A percentile compares a stretch with the other conserved stretches of the same genome.
phyloP scores from a whole-genome alignment of 2,329 filamentous ascomycete genomes.

The Pseudomassariella vexata region DNA sequence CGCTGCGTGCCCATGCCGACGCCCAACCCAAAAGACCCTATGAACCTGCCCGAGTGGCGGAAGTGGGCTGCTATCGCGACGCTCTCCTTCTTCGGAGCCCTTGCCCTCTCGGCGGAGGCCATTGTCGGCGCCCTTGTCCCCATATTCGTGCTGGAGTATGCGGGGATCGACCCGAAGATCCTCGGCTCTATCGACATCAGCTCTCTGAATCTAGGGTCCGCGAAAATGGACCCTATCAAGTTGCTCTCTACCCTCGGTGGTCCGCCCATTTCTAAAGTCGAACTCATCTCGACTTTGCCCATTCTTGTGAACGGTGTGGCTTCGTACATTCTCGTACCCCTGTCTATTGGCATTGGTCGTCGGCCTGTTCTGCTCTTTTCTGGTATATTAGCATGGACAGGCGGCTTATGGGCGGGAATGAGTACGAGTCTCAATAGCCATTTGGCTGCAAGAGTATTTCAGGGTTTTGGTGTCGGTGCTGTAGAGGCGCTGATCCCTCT shows the following conservation, averaged over 20 bases:
- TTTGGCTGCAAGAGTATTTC: slow-evolving; percentile 25
- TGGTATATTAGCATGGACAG: slow-evolving; percentile 25
- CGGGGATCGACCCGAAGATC: slow-evolving; percentile 23
- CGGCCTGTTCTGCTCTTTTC: slow-evolving; percentile 29
- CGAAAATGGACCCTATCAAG: slow-evolving; percentile 14
- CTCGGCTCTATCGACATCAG: slow-evolving; percentile 18
- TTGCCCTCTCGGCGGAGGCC: slow-evolving; percentile 20
- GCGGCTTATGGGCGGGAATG: slow-evolving; percentile 29
- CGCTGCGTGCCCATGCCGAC: slow-evolving; percentile 19
- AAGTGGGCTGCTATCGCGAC: slow-evolving; percentile 23
- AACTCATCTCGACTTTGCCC: slow-evolving; percentile 27
- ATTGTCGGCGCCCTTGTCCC: slow-evolving; percentile 25
- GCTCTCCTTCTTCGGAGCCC: slow-evolving; percentile 22
- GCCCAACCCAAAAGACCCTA: slow-evolving; percentile 25
- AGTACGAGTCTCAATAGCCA: slow-evolving; percentile 24
- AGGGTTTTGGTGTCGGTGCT: slow-evolving; percentile 29
- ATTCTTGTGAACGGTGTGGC: slow-evolving; percentile 28
- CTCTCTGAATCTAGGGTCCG: background rate
- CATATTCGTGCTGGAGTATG: slow-evolving; percentile 28
- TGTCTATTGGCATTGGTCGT: slow-evolving; percentile 29
- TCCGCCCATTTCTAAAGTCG: slow-evolving; percentile 20
- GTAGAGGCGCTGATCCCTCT: slow-evolving; percentile 30
- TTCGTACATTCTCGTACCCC: slow-evolving; percentile 29
- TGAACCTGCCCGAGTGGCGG: slow-evolving; percentile 24
- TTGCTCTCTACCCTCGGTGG: slow-evolving; percentile 23